These are phyloP conservation scores for Trichoderma atroviride DNA, from an alignment of 2,329 filamentous ascomycete species.

Conservation along the genomic window DNA sequence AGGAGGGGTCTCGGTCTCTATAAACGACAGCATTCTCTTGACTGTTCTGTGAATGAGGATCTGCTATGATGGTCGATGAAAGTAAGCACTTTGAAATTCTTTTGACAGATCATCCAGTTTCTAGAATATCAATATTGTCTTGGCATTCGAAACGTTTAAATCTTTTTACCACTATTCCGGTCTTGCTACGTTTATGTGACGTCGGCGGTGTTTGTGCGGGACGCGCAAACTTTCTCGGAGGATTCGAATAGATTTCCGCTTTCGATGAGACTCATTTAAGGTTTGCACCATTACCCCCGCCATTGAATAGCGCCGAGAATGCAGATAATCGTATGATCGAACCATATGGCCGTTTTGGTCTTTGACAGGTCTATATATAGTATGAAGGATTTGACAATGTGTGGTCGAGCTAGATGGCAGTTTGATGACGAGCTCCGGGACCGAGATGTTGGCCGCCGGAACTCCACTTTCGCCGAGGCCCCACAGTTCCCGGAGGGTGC, in stretches of 20 bases:
- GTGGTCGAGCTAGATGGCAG: background rate
- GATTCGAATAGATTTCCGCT: background rate
- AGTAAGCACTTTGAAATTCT: background rate
- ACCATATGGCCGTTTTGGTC: background rate
- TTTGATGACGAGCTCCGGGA: background rate
- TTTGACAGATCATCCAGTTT: background rate
- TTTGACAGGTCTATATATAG: background rate
- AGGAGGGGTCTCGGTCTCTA: constrained; percentile 8
- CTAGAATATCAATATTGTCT: background rate
- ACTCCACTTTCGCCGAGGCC: constrained; percentile 12
- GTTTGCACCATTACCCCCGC: background rate
- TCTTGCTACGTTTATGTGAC: constrained; percentile 20
- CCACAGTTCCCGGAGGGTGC: constrained; percentile 4
- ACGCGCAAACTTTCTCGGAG: background rate
- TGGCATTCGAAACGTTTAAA: background rate
- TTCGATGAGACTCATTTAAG: constrained; percentile 3
- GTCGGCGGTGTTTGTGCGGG: constrained; percentile 15
- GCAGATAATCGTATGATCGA: background rate
- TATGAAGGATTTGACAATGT: background rate
- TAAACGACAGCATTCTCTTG: background rate
- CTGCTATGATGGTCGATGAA: background rate
- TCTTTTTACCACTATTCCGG: background rate
- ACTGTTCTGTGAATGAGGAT: background rate
- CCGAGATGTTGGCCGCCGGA: background rate
- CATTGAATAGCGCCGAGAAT: background rate